Evolutionary conservation across 2,329 filamentous ascomycete genomes (phyloP).

Genomic region (Colletotrichum plurivorum): DNA sequence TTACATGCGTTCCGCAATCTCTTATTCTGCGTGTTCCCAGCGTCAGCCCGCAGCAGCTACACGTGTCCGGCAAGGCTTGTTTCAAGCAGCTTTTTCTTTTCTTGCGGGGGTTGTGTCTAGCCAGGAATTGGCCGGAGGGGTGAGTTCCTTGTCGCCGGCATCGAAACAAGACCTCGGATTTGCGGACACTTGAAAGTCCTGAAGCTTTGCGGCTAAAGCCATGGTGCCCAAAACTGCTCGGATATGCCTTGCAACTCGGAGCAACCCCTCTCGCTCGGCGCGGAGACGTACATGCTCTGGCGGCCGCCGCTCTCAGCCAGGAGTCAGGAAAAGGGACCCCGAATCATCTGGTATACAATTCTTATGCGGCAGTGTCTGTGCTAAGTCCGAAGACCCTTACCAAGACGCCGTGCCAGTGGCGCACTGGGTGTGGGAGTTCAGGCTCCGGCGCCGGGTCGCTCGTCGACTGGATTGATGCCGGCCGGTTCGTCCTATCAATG

Average conservation of each 20-base stretch:
- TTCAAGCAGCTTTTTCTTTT: constrained; percentile 17
- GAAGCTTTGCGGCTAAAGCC: neutral
- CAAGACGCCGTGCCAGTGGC: neutral
- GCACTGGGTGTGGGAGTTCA: neutral
- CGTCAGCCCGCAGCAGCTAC: constrained; percentile 30
- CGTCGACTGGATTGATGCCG: neutral
- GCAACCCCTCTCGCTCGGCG: neutral
- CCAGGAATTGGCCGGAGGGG: neutral
- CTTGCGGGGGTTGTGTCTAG: too few relatives aligned
- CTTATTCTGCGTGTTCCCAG: constrained; percentile 23
- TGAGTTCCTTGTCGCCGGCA: neutral
- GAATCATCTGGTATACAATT: neutral
- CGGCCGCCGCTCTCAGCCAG: neutral
- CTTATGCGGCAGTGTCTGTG: neutral
- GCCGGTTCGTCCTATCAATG: constrained; percentile 21
- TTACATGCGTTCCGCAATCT: constrained; percentile 4
- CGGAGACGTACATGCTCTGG: neutral
- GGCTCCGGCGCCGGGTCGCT: neutral
- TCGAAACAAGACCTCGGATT: constrained; percentile 1
- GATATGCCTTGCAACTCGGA: constrained; percentile 2
- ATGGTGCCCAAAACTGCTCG: neutral
- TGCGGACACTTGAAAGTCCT: constrained; percentile 3
- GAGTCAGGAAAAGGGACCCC: neutral
- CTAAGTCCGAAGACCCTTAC: neutral
- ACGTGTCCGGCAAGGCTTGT: constrained; percentile 30